phyloP scores from a whole-genome alignment of 2,329 filamentous ascomycete species.

The Epichloe amarillans region DNA sequence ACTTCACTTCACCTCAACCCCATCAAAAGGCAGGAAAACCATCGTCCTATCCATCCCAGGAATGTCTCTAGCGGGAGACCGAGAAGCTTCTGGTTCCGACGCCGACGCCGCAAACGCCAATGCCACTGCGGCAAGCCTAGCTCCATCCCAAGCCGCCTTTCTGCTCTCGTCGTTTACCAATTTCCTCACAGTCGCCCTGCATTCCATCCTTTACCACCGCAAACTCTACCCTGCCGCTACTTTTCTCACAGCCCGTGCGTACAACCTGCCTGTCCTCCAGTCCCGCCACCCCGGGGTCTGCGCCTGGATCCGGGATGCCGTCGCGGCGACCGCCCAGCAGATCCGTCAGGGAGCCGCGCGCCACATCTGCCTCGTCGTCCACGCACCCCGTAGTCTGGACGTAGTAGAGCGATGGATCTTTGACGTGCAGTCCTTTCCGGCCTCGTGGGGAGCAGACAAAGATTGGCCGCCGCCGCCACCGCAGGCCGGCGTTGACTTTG shows the following conservation, averaged over 20 bases:
- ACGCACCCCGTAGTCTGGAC: conserved; percentile 21
- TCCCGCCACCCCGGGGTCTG: conserved; percentile 77
- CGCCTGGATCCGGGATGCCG: conserved; percentile 71
- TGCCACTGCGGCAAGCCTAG: conserved; percentile 13
- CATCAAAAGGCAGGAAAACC: no score
- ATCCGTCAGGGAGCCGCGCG: conserved; percentile 43
- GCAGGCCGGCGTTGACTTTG: not conserved
- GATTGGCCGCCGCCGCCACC: not conserved
- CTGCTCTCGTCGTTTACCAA: conserved; percentile 59
- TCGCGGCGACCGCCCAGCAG: conserved; percentile 57
- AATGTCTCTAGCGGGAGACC: not conserved
- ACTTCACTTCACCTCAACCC: no score
- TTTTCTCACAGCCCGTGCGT: conserved; percentile 68
- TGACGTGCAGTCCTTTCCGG: conserved; percentile 39
- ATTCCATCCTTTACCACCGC: conserved; percentile 77
- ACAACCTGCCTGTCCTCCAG: conserved; percentile 74
- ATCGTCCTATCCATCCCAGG: not conserved
- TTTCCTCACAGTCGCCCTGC: conserved; percentile 71
- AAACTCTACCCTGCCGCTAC: conserved; percentile 62
- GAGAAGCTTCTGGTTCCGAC: not conserved
- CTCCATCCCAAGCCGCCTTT: conserved; percentile 20
- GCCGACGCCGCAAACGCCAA: not conserved
- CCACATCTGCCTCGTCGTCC: conserved; percentile 36
- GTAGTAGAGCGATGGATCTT: conserved; percentile 52
- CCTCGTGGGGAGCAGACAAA: not conserved